Conservation (phyloP, 164 flowering plant genomes). For the Saururus chinensis region DNA sequence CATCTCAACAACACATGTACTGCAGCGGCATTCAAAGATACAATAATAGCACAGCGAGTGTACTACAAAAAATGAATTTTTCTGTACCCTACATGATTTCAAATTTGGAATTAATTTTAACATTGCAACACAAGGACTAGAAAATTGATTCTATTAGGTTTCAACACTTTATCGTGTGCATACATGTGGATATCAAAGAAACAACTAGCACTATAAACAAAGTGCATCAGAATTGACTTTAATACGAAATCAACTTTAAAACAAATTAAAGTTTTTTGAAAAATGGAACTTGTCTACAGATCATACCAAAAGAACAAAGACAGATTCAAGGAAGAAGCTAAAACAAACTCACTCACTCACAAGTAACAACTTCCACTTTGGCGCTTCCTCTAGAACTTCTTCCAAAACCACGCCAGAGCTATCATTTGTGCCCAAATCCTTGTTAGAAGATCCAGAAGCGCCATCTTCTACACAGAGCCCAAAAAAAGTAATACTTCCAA, state of each 20-base stretch:
- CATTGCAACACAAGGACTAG: no score
- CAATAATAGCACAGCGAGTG: background rate
- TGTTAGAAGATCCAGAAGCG: slow-evolving; percentile 16
- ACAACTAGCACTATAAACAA: no score
- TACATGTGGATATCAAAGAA: no score
- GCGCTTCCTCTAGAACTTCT: slow-evolving; percentile 86
- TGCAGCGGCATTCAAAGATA: background rate
- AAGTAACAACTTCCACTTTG: slow-evolving; percentile 97
- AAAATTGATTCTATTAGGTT: no score
- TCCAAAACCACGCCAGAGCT: slow-evolving; percentile 34
- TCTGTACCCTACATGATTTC: no score
- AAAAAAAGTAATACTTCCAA: background rate
- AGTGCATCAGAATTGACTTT: no score
- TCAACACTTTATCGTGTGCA: no score
- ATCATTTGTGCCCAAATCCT: slow-evolving; percentile 12
- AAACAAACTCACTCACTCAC: slow-evolving; percentile 85
- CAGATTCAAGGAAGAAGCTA: background rate
- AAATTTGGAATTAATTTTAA: no score
- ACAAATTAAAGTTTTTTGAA: no score
- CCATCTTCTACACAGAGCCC: slow-evolving; percentile 14
- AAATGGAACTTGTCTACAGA: background rate
- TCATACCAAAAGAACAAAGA: slow-evolving; percentile 1
- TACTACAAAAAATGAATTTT: no score
- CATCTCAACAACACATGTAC: background rate
- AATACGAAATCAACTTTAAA: no score